phyloP scores from a whole-genome alignment of 345 rosid species.

The Hypericum perforatum region DNA sequence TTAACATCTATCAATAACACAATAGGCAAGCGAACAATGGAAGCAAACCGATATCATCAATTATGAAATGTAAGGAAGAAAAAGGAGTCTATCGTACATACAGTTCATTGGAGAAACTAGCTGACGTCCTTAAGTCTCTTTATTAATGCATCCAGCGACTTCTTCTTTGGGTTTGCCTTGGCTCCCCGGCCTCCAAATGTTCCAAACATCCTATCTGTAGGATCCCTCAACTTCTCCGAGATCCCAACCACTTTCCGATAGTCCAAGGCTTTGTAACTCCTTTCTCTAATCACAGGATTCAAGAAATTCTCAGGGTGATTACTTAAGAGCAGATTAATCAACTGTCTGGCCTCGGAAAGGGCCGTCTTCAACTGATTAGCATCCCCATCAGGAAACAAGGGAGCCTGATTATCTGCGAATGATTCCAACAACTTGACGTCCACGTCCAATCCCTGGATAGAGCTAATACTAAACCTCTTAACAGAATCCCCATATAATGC shows the following conservation, averaged over 20 bases:
- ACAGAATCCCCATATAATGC: slow-evolving; percentile 59
- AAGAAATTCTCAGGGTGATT: slow-evolving; percentile 82
- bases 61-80: slow-evolving; percentile 12
- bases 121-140: slow-evolving; percentile 82
- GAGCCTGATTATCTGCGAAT: slow-evolving; percentile 64
- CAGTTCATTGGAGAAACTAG: slow-evolving; percentile 28
- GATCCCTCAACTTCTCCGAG: slow-evolving; percentile 84
- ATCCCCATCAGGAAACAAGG: slow-evolving; percentile 65
- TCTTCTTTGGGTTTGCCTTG: slow-evolving; percentile 80
- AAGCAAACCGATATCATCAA: slow-evolving; percentile 17
- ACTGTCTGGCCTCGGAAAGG: slow-evolving; percentile 69
- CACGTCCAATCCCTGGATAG: slow-evolving; percentile 71
- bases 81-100: slow-evolving; percentile 16
- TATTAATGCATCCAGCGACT: slow-evolving; percentile 80
- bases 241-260: slow-evolving; percentile 64
- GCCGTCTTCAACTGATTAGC: slow-evolving; percentile 72
- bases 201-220: slow-evolving; percentile 79
- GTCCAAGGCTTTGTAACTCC: slow-evolving; percentile 76
- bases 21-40: slow-evolving; percentile 16
- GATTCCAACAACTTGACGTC: slow-evolving; percentile 80
- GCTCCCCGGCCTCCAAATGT: slow-evolving; percentile 87
- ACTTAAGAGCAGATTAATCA: slow-evolving; percentile 75
- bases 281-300: slow-evolving; percentile 78
- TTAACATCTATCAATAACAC: slow-evolving; percentile 14
- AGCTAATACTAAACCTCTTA: slow-evolving; percentile 68